These are phyloP conservation scores for Lactifluus piperatus DNA, from an alignment of 768 basidiomycete genomes.

Conservation along the genomic window DNA sequence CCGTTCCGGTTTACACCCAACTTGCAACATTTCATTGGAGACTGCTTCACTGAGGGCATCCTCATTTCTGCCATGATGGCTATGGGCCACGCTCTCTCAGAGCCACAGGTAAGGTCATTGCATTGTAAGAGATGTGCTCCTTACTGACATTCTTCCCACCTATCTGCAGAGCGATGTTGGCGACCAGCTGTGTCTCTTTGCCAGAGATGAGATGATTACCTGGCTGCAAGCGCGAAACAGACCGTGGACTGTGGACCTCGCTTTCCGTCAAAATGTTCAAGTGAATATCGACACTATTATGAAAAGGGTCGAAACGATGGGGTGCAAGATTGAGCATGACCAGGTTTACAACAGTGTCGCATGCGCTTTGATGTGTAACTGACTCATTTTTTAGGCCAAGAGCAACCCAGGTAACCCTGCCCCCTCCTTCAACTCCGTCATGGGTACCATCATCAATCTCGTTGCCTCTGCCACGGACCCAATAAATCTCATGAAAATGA, in stretches of 20 bases:
- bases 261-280: slow-evolving; percentile 49
- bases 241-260: slow-evolving; percentile 46
- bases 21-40: slow-evolving; percentile 87
- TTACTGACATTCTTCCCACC: slow-evolving; percentile 1
- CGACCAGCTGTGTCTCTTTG: slow-evolving; percentile 83
- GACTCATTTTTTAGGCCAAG: slow-evolving; percentile 23
- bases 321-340: slow-evolving; percentile 81
- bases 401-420: slow-evolving; percentile 28
- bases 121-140: background rate
- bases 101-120: slow-evolving; percentile 61
- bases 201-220: slow-evolving; percentile 83
- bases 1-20: slow-evolving; percentile 98
- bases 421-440: slow-evolving; percentile 42
- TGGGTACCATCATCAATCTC: slow-evolving; percentile 75
- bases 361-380: background rate
- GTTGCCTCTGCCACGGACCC: slow-evolving; percentile 86
- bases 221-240: slow-evolving; percentile 57
- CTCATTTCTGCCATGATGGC: slow-evolving; percentile 83
- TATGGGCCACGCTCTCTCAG: slow-evolving; percentile 82
- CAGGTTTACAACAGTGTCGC: slow-evolving; percentile 39
- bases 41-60: slow-evolving; percentile 83
- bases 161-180: slow-evolving; percentile 74
- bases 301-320: slow-evolving; percentile 73
- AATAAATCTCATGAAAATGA: slow-evolving; percentile 74
- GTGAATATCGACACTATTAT: slow-evolving; percentile 61